phyloP scores from a whole-genome alignment of 768 basidiomycete genomes.

The Russula olivacea region DNA sequence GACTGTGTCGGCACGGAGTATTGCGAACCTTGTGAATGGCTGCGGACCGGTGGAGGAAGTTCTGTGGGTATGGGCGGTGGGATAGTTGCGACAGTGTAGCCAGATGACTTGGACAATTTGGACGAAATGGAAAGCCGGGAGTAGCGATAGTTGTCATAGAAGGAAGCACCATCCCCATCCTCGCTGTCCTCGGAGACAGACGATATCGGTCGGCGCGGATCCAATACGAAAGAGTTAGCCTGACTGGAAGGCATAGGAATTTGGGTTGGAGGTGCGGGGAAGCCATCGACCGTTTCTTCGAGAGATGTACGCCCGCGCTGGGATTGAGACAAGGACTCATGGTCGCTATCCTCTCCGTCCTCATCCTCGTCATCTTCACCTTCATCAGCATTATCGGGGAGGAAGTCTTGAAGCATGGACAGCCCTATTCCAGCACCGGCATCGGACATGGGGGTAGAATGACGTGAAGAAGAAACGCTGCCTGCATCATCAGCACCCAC shows the following conservation, averaged over 20 bases:
- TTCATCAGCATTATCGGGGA: conserved; percentile 34
- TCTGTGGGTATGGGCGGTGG: conserved; percentile 32
- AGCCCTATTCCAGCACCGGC: conserved; percentile 66
- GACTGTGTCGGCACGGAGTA: background rate
- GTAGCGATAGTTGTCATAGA: conserved; percentile 78
- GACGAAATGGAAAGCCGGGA: conserved; percentile 52
- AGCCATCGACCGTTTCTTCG: conserved; percentile 24
- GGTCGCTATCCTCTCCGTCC: conserved; percentile 19
- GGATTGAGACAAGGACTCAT: conserved; percentile 14
- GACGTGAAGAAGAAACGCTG: conserved; percentile 23
- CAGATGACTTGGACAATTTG: conserved; percentile 37
- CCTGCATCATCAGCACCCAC: conserved; percentile 4
- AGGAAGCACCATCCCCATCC: conserved; percentile 63
- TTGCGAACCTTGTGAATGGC: conserved; percentile 15
- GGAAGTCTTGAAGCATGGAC: conserved; percentile 51
- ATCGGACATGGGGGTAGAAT: conserved; percentile 43
- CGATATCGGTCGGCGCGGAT: conserved; percentile 6
- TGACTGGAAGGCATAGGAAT: conserved; percentile 15
- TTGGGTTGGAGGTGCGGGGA: conserved; percentile 20
- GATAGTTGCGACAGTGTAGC: conserved; percentile 27
- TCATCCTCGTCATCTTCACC: conserved; percentile 27
- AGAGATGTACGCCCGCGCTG: conserved; percentile 16
- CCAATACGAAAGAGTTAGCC: background rate
- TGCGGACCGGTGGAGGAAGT: conserved; percentile 14
- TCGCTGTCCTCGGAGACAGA: conserved; percentile 30